Evolutionary conservation across 1,284 basidiomycete species (phyloP).

Genomic region (Ceratobasidium sp.): DNA sequence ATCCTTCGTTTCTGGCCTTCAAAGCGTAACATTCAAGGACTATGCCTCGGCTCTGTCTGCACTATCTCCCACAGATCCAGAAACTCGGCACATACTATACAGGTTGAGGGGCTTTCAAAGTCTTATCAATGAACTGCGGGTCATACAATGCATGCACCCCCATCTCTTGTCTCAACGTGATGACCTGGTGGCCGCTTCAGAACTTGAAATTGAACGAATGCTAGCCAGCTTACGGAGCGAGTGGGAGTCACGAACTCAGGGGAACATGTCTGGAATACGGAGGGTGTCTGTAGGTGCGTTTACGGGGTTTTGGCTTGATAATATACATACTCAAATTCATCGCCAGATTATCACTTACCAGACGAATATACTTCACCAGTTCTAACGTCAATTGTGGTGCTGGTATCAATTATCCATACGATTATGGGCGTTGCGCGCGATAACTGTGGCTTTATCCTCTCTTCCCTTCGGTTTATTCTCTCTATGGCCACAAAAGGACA

Average conservation of each 20-base stretch:
- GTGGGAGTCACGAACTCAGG: not conserved
- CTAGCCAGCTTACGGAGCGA: not conserved
- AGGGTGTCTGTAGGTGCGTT: conserved; percentile 2
- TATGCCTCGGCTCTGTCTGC: not conserved
- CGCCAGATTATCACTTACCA: not conserved
- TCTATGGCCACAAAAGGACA: not conserved
- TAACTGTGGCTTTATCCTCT: not conserved
- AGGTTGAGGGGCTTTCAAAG: not conserved
- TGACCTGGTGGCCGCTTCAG: not conserved
- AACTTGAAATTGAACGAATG: not conserved
- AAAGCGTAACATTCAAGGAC: not conserved
- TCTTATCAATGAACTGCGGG: not conserved
- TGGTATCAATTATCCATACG: not conserved
- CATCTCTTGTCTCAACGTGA: not conserved
- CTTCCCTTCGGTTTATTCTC: conserved; percentile 1
- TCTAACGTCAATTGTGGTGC: not conserved
- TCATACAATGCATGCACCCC: not conserved
- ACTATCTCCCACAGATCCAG: conserved; percentile 5
- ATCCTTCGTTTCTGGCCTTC: not conserved
- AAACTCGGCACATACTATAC: not conserved
- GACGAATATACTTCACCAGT: conserved; percentile 7
- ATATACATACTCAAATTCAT: not conserved
- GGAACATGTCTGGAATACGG: not conserved
- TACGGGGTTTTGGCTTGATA: too few relatives aligned
- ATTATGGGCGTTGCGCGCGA: conserved; percentile 7